Conservation (phyloP, 139 green algal species). For the Picochlorum costavermella region DNA sequence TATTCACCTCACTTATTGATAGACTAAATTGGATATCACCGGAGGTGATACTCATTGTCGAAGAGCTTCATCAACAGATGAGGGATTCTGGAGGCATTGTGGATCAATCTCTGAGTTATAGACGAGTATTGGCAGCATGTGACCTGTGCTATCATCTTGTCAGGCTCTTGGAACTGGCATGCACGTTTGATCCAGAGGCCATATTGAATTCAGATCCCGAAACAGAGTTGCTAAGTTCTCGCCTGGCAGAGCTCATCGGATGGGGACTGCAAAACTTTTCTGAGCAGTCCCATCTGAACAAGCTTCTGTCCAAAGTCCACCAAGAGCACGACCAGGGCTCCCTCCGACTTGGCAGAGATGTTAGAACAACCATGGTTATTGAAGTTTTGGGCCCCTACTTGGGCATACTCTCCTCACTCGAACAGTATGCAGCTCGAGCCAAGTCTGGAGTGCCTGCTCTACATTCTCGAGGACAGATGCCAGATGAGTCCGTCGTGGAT, state of each 20-base stretch:
- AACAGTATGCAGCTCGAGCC: not conserved
- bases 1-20: slow-evolving; percentile 81
- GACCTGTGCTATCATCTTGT: not conserved
- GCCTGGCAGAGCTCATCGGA: not conserved
- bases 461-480: not conserved
- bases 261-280: too few relatives aligned
- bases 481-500: too few relatives aligned
- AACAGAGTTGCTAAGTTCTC: not conserved
- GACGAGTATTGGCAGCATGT: not conserved
- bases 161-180: not conserved
- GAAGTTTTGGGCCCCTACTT: not conserved
- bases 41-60: slow-evolving; percentile 58
- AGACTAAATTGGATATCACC: slow-evolving; percentile 76
- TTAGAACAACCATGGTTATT: not conserved
- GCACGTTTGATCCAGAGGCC: not conserved
- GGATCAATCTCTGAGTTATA: not conserved
- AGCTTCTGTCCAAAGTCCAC: not conserved
- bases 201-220: not conserved
- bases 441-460: not conserved
- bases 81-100: not conserved
- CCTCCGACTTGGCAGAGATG: not conserved
- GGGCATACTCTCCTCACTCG: not conserved
- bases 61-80: slow-evolving; percentile 17
- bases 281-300: too few relatives aligned
- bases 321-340: not conserved